These are phyloP conservation scores for Pseudozyma pruni DNA, from an alignment of 1,284 basidiomycete species.

Conservation along the genomic window DNA sequence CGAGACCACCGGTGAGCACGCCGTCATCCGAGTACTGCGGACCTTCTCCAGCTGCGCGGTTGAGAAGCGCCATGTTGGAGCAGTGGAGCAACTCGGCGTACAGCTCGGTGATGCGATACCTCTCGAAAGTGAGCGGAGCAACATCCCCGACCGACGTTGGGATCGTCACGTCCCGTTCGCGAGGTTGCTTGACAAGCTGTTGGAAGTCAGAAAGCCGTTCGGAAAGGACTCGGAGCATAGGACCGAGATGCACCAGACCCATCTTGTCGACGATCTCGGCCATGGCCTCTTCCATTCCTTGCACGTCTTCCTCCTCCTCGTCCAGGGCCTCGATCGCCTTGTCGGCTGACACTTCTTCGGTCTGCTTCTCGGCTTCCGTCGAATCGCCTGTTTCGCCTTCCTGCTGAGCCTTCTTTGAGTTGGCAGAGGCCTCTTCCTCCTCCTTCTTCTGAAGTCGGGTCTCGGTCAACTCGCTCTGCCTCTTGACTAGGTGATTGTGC, in stretches of 20 bases:
- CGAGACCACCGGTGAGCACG: slow-evolving; percentile 63
- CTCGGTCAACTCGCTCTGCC: slow-evolving; percentile 76
- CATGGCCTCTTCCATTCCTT: slow-evolving; percentile 80
- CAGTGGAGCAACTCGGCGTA: slow-evolving; percentile 97
- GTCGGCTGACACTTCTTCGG: slow-evolving; percentile 56
- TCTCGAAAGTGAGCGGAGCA: slow-evolving; percentile 88
- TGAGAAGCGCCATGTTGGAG: slow-evolving; percentile 96
- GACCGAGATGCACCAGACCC: slow-evolving; percentile 92
- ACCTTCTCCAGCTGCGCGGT: slow-evolving; percentile 72
- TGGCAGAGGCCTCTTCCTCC: slow-evolving; percentile 66
- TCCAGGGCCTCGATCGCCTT: slow-evolving; percentile 73
- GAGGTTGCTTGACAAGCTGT: slow-evolving; percentile 77
- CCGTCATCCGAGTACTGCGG: slow-evolving; percentile 64
- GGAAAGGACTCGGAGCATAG: slow-evolving; percentile 81
- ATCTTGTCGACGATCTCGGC: slow-evolving; percentile 86
- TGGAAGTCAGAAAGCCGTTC: slow-evolving; percentile 80
- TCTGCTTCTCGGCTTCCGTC: slow-evolving; percentile 15
- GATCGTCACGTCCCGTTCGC: slow-evolving; percentile 75
- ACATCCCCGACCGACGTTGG: slow-evolving; percentile 68
- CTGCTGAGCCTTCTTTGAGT: slow-evolving; percentile 2
- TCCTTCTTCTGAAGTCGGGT: slow-evolving; percentile 53
- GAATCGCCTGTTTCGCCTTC: slow-evolving; percentile 9
- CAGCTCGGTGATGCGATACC: slow-evolving; percentile 96
- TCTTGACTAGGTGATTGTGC: slow-evolving; percentile 85
- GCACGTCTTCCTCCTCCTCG: slow-evolving; percentile 66